These are phyloP conservation scores for Gastrodia elata DNA, from an alignment of 106 monocot genomes.

Conservation along the genomic window DNA sequence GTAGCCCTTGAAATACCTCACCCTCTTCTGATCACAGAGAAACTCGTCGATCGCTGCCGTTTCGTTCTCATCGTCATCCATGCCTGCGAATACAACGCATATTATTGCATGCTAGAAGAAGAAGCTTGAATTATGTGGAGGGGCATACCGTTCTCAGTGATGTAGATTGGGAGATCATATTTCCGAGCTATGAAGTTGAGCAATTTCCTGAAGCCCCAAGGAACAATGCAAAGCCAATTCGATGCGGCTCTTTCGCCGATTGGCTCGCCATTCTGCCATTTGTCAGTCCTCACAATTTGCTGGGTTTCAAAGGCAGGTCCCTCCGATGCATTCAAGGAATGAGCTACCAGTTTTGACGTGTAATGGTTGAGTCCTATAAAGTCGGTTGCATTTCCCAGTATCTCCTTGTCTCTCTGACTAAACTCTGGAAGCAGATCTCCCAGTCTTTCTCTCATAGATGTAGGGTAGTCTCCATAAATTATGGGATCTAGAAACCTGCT, in stretches of 20 bases:
- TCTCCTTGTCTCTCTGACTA: conserved; percentile 49
- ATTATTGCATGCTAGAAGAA: no score
- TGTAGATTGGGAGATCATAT: conserved; percentile 60
- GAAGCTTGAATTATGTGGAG: not conserved
- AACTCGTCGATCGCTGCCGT: conserved; percentile 24
- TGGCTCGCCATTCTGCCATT: conserved; percentile 40
- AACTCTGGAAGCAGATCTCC: conserved; percentile 71
- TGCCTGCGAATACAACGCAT: conserved; percentile 31
- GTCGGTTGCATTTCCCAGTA: conserved; percentile 57
- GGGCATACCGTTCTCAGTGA: conserved; percentile 83
- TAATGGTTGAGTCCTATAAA: conserved; percentile 95
- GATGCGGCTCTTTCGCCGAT: conserved; percentile 93
- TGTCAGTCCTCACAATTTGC: conserved; percentile 60
- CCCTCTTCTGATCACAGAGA: conserved; percentile 69
- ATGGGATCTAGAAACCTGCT: conserved; percentile 98
- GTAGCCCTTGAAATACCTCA: conserved; percentile 75
- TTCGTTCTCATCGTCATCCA: conserved; percentile 88
- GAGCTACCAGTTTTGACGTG: conserved; percentile 72
- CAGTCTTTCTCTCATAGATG: conserved; percentile 60
- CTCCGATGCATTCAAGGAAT: conserved; percentile 18
- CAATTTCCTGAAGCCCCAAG: conserved; percentile 72
- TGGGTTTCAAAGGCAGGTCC: conserved; percentile 46
- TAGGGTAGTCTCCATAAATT: conserved; percentile 81
- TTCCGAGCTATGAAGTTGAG: conserved; percentile 61
- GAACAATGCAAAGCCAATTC: conserved; percentile 84